These are phyloP conservation scores for Poa pratensis DNA, from an alignment of 176 grass and related monocot species.

Conservation along the genomic window DNA sequence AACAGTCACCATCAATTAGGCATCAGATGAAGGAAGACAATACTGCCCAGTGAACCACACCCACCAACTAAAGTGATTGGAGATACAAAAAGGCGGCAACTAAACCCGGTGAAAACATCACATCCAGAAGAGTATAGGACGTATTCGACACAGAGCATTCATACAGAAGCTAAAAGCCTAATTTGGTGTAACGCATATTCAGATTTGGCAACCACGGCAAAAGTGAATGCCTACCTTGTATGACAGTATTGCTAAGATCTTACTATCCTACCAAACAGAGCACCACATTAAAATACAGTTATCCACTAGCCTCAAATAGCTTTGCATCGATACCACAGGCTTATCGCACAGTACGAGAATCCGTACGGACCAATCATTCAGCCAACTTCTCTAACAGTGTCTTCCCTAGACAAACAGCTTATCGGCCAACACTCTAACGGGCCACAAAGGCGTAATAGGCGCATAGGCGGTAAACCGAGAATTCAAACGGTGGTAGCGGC, in stretches of 20 bases:
- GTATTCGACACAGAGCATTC: neutral
- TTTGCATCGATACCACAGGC: neutral
- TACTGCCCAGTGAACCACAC: neutral
- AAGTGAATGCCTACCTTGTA: neutral
- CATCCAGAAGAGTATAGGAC: neutral
- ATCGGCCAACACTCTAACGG: neutral
- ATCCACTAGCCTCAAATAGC: neutral
- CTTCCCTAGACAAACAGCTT: neutral
- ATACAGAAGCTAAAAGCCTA: neutral
- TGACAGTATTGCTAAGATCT: neutral
- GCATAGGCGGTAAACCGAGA: constrained; percentile 21
- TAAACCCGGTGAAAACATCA: neutral
- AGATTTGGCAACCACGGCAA: neutral
- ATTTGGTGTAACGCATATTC: neutral
- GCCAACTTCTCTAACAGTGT: constrained; percentile 10
- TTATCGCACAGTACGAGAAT: neutral
- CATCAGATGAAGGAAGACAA: neutral
- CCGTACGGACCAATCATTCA: constrained; percentile 42
- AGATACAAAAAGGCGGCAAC: constrained; percentile 18
- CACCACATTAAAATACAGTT: neutral
- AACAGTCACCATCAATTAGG: neutral
- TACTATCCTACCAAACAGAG: neutral
- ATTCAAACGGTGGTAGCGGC: constrained; percentile 32
- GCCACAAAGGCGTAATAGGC: neutral
- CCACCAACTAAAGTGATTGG: neutral